A percentile compares a stretch with the other conserved stretches of the same genome.
phyloP scores from a whole-genome alignment of 2,329 filamentous ascomycete genomes.

The Aureobasidium namibiae region DNA sequence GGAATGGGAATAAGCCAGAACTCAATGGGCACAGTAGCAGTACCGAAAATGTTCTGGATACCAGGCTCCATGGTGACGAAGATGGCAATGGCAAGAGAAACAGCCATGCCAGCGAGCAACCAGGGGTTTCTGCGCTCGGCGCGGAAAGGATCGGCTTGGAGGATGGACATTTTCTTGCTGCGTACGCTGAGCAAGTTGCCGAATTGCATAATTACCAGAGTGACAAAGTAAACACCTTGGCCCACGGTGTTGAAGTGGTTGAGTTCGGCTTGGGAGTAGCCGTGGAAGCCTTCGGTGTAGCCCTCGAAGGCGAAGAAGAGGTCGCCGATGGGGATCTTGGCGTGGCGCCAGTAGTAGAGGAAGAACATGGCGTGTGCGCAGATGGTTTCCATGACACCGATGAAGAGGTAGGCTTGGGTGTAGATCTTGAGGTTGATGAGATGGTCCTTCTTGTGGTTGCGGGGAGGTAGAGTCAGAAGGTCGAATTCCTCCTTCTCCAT shows the following conservation, averaged over 20 bases:
- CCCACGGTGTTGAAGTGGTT: slow-evolving; percentile 42
- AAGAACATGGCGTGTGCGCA: slow-evolving; percentile 48
- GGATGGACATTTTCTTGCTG: slow-evolving; percentile 44
- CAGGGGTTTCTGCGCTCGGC: slow-evolving; percentile 43
- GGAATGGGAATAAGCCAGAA: slow-evolving; percentile 47
- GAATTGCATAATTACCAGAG: slow-evolving; percentile 46
- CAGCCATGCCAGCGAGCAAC: slow-evolving; percentile 38
- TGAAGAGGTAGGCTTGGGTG: slow-evolving; percentile 45
- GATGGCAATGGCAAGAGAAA: slow-evolving; percentile 44
- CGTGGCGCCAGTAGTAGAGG: slow-evolving; percentile 42
- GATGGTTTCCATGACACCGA: slow-evolving; percentile 44
- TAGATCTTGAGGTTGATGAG: slow-evolving; percentile 47
- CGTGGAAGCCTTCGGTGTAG: slow-evolving; percentile 42
- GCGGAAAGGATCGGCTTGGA: slow-evolving; percentile 42
- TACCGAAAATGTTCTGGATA: slow-evolving; percentile 42
- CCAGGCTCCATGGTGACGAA: slow-evolving; percentile 47
- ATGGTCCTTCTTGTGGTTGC: slow-evolving; percentile 43
- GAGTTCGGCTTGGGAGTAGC: slow-evolving; percentile 40
- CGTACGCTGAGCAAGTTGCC: slow-evolving; percentile 45
- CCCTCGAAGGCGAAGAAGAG: slow-evolving; percentile 45
- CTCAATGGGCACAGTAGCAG: slow-evolving; percentile 43
- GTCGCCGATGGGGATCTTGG: slow-evolving; percentile 39
- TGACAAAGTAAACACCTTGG: slow-evolving; percentile 48
- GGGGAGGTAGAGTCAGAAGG: slow-evolving; percentile 42
- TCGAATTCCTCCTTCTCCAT: slow-evolving; percentile 51